phyloP scores from a whole-genome alignment of 768 basidiomycete species.

The Agrocybe chaxingu region DNA sequence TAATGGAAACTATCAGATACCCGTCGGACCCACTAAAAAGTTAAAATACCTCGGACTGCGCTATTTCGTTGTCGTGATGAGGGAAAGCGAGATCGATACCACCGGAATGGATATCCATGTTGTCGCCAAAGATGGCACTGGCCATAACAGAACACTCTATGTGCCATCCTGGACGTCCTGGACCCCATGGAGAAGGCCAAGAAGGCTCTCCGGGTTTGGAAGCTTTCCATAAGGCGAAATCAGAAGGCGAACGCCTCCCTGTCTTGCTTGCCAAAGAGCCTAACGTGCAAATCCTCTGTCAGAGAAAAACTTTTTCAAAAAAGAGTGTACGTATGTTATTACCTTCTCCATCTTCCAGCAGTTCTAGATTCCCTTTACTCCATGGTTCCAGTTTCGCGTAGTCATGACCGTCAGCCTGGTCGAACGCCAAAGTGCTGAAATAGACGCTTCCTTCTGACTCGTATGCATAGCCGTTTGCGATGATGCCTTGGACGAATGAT shows the following conservation, averaged over 20 bases:
- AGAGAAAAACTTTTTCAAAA: neutral
- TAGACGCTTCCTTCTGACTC: slow-evolving; percentile 78
- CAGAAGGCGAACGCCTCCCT: slow-evolving; percentile 77
- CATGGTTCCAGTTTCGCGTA: slow-evolving; percentile 97
- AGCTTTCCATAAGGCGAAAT: slow-evolving; percentile 98
- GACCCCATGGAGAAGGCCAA: slow-evolving; percentile 96
- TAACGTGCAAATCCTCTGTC: slow-evolving; percentile 13
- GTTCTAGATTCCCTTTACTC: slow-evolving; percentile 89
- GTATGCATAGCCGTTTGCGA: slow-evolving; percentile 82
- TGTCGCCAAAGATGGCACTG: slow-evolving; percentile 80
- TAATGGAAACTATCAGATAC: slow-evolving; percentile 26
- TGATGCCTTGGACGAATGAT: slow-evolving; percentile 78
- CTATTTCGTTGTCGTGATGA: slow-evolving; percentile 98
- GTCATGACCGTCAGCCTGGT: slow-evolving; percentile 68
- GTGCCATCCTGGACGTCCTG: slow-evolving; percentile 97
- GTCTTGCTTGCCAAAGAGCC: slow-evolving; percentile 40
- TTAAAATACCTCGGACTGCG: slow-evolving; percentile 81
- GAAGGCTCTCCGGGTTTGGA: slow-evolving; percentile 95
- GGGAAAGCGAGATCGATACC: slow-evolving; percentile 98
- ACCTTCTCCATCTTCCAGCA: slow-evolving; percentile 94
- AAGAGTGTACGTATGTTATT: neutral
- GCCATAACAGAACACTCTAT: slow-evolving; percentile 99
- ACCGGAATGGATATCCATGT: slow-evolving; percentile 97
- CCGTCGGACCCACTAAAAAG: slow-evolving; percentile 4
- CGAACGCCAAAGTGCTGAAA: slow-evolving; percentile 85